A percentile compares a stretch with the other conserved stretches of the same genome.
Evolutionary conservation across 2,329 filamentous ascomycete genomes (phyloP).

Genomic region (Cordyceps cateniannulata): DNA sequence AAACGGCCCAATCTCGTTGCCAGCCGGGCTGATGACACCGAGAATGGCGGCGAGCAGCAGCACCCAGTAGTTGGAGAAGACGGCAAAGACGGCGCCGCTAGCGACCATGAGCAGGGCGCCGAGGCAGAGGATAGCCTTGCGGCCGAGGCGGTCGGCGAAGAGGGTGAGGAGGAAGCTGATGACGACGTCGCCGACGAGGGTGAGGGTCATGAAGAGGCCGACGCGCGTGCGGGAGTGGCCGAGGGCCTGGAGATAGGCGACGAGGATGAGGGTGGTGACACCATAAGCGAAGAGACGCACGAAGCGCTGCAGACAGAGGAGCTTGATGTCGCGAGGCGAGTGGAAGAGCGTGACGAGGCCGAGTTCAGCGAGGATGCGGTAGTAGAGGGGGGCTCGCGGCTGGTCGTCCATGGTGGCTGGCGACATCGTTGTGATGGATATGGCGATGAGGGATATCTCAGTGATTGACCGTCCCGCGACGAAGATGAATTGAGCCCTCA

Average conservation of each 20-base stretch:
- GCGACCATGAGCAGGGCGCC: slow-evolving; percentile 50
- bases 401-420: slow-evolving; percentile 1
- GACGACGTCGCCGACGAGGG: slow-evolving; percentile 50
- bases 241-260: slow-evolving; percentile 46
- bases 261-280: slow-evolving; percentile 49
- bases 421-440: background rate
- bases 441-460: background rate
- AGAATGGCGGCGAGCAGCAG: slow-evolving; percentile 51
- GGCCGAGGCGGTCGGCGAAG: slow-evolving; percentile 51
- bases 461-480: background rate
- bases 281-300: slow-evolving; percentile 60
- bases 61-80: slow-evolving; percentile 49
- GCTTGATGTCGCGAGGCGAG: slow-evolving; percentile 40
- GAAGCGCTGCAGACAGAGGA: slow-evolving; percentile 53
- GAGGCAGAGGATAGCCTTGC: slow-evolving; percentile 44
- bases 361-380: background rate
- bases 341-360: slow-evolving; percentile 3
- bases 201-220: slow-evolving; percentile 61
- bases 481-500: background rate
- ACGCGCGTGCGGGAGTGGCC: slow-evolving; percentile 44
- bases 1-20: slow-evolving; percentile 59
- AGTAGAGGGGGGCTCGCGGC: background rate
- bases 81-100: slow-evolving; percentile 50
- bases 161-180: slow-evolving; percentile 54
- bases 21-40: slow-evolving; percentile 57